These are phyloP conservation scores for Arctium minus DNA, from an alignment of 129 eudicot species.

Conservation along the genomic window DNA sequence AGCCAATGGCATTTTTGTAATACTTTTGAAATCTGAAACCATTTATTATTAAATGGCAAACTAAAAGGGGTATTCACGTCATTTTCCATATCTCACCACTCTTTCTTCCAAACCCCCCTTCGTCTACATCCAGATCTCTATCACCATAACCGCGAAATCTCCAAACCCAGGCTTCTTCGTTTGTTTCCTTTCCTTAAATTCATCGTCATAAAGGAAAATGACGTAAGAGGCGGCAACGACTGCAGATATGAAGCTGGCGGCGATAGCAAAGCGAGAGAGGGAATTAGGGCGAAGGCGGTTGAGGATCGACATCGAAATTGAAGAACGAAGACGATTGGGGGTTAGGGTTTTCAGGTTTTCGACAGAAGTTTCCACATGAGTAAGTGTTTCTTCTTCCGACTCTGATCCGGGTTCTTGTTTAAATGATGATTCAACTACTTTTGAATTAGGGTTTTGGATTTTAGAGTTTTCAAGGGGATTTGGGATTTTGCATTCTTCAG, in stretches of 20 bases:
- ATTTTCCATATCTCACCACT: too few species aligned
- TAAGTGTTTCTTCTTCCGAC: not conserved
- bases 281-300: slow-evolving; percentile 20
- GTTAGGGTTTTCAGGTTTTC: slow-evolving; percentile 12
- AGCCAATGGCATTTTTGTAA: too few species aligned
- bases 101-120: too few species aligned
- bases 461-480: too few species aligned
- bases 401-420: not conserved
- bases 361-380: not conserved
- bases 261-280: slow-evolving; percentile 34
- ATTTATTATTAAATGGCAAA: too few species aligned
- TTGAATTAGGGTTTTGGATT: too few species aligned
- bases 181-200: not conserved
- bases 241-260: slow-evolving; percentile 48
- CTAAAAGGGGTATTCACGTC: too few species aligned
- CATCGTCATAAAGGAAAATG: slow-evolving; percentile 9
- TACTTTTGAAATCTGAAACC: too few species aligned
- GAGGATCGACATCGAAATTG: slow-evolving; percentile 12
- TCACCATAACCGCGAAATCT: slow-evolving; percentile 30
- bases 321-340: slow-evolving; percentile 14
- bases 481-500: too few species aligned
- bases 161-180: slow-evolving; percentile 6
- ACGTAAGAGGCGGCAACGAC: slow-evolving; percentile 31
- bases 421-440: too few species aligned
- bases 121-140: too few species aligned